Conservation (phyloP, 2,329 filamentous ascomycete genomes). For the Clarireedia hainanense region DNA sequence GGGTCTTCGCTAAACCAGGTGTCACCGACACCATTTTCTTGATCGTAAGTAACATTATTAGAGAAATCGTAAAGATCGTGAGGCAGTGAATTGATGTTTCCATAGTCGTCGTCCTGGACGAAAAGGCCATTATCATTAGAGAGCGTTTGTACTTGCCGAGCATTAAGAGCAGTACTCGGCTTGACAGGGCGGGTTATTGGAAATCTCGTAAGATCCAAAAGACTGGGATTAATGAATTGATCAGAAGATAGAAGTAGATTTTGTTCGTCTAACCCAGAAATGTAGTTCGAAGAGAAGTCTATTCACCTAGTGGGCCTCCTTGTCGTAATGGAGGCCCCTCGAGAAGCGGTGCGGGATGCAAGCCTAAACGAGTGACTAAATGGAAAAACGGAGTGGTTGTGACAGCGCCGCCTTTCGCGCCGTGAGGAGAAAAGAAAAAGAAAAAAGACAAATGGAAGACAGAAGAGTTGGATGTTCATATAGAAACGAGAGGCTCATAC, state of each 20-base stretch:
- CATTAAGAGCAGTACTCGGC: background rate
- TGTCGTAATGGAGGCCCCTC: constrained; percentile 1
- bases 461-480: background rate
- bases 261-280: background rate
- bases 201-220: constrained; percentile 3
- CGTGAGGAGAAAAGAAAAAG: background rate
- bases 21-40: background rate
- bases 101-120: background rate
- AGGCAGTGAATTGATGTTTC: background rate
- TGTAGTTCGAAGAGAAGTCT: constrained; percentile 1
- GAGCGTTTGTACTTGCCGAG: background rate
- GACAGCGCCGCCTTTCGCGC: background rate
- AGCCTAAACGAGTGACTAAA: background rate
- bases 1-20: background rate
- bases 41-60: background rate
- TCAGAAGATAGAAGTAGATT: background rate
- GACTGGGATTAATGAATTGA: constrained; percentile 3
- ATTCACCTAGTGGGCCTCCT: constrained; percentile 5
- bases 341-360: background rate
- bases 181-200: background rate
- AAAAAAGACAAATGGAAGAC: background rate
- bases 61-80: background rate
- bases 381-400: background rate
- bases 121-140: background rate
- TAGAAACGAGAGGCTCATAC: background rate